Evolutionary conservation across 108 stramenopile genomes (phyloP), one percentile per base, ranked within the genome.

Genomic region (Nitzschia palea): DNA sequence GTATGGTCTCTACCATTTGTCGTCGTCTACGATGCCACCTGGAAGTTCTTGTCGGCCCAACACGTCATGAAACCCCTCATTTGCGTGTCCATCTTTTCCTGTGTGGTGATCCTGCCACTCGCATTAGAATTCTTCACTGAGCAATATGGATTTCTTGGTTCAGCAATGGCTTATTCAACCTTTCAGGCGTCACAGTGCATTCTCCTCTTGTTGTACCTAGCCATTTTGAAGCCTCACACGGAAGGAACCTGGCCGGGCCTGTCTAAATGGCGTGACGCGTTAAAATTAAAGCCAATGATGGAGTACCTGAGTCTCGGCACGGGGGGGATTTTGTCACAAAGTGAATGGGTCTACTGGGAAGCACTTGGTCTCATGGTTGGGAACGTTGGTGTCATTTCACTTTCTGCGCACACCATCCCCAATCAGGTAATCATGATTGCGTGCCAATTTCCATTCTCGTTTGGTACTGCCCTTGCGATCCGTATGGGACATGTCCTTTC

Each of bases 311-410:
- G 15, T 0, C 53, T 81, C 36, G 70, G 73, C 1, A 1, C 48
- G 1, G 80, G 80, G 25, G 80, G 76, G 1, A 73, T 81, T 0
- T 30, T 81, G 20, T 62, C 71, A 4, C 64, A 65, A 23, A 34
- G 43, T 32, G 77, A 77, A 51, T 81, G 76, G 80, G 36, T 72
- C 30, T 81, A 52, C 37, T 81, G 80, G 76, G 80, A 78, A 42
- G 55, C 62, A 1, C 31, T 69, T 2, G 77, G 68, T 30, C 69
- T 81, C 12, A 42, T 81, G 31, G 59, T 78, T 37, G 80, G 80
- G 23, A 65, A 34, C 4, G 10, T 81, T 2, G 80, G 80, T 9
- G 51, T 78, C 20, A 29, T 81, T 23, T 51, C 69, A 3, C 52
- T 81, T 29, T 67, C 76, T 18, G 77, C 48, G 2, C 80, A 81